A percentile compares a stretch with the other conserved stretches of the same genome.
Evolutionary conservation across 148 eudicot genomes (phyloP).

Genomic region (Camellia lanceoleosa): DNA sequence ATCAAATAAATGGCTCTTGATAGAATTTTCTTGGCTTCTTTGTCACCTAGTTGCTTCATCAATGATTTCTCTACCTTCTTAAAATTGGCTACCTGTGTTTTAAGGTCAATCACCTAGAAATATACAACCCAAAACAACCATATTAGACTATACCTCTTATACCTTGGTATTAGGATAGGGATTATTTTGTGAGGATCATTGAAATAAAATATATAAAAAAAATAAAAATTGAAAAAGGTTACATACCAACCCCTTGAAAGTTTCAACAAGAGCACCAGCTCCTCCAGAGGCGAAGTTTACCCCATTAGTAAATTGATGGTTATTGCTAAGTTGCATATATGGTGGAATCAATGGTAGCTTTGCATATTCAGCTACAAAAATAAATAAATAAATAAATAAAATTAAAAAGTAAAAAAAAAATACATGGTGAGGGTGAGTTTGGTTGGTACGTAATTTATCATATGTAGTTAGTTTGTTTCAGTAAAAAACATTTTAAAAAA

Average conservation of each 20-base stretch:
- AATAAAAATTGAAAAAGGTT: too few relatives aligned
- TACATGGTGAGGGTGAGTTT: too few relatives aligned
- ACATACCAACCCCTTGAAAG: slow-evolving; percentile 2
- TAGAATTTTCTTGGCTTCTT: background rate
- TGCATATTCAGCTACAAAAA: slow-evolving; percentile 10
- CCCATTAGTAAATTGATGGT: background rate
- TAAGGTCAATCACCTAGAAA: slow-evolving; percentile 13
- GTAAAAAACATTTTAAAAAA: too few relatives aligned
- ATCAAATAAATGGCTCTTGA: slow-evolving; percentile 16
- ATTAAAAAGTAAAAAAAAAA: too few relatives aligned
- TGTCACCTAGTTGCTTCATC: background rate
- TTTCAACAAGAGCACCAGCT: slow-evolving; percentile 6
- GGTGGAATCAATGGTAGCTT: slow-evolving; percentile 11
- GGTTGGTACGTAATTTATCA: too few relatives aligned
- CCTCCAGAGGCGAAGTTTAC: slow-evolving; percentile 8
- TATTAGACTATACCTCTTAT: too few relatives aligned
- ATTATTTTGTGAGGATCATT: too few relatives aligned
- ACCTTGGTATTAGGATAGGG: too few relatives aligned
- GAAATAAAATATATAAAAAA: too few relatives aligned
- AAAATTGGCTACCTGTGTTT: slow-evolving; percentile 11
- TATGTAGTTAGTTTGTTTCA: too few relatives aligned
- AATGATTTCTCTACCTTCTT: background rate
- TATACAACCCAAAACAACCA: background rate
- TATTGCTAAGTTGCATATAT: background rate
- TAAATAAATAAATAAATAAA: too few relatives aligned